These are phyloP conservation scores for Rhizopogon vulgaris DNA, from an alignment of 768 basidiomycete genomes.

Conservation along the genomic window DNA sequence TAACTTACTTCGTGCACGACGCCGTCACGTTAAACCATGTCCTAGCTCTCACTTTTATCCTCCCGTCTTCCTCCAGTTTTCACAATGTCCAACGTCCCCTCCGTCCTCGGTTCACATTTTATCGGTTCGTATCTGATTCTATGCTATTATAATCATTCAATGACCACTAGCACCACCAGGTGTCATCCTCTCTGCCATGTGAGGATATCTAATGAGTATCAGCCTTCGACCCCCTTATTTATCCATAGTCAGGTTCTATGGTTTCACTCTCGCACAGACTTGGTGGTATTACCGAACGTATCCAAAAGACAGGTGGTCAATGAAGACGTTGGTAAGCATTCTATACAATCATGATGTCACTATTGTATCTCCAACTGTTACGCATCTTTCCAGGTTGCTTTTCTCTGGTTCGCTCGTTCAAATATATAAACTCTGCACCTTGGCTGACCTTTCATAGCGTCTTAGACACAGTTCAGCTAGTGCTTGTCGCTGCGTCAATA, in stretches of 20 bases:
- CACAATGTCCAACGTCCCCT: conserved; percentile 12
- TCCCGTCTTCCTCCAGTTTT: not conserved
- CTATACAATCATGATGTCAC: not conserved
- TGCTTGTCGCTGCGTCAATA: conserved; percentile 24
- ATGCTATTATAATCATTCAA: not conserved
- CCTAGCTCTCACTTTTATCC: conserved; percentile 2
- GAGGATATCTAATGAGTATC: conserved; percentile 1
- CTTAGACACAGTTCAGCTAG: conserved; percentile 23
- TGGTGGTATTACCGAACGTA: conserved; percentile 28
- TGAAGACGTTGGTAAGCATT: conserved; percentile 25
- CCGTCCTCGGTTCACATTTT: conserved; percentile 23
- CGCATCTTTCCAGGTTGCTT: conserved; percentile 17
- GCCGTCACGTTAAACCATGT: conserved; percentile 20
- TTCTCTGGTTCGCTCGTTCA: conserved; percentile 16
- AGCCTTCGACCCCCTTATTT: not conserved
- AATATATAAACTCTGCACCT: not conserved
- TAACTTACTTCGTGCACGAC: conserved; percentile 18
- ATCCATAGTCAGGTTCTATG: conserved; percentile 22
- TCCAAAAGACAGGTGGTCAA: conserved; percentile 21
- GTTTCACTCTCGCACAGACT: conserved; percentile 29
- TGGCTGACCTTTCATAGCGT: conserved; percentile 4
- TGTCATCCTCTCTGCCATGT: conserved; percentile 27
- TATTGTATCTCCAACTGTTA: not conserved
- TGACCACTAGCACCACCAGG: conserved; percentile 14
- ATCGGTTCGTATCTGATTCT: conserved; percentile 11